Evolutionary conservation across 257 asterid genomes (phyloP), one percentile per base, ranked within the genome.

Genomic region (Capsicum chinense): DNA sequence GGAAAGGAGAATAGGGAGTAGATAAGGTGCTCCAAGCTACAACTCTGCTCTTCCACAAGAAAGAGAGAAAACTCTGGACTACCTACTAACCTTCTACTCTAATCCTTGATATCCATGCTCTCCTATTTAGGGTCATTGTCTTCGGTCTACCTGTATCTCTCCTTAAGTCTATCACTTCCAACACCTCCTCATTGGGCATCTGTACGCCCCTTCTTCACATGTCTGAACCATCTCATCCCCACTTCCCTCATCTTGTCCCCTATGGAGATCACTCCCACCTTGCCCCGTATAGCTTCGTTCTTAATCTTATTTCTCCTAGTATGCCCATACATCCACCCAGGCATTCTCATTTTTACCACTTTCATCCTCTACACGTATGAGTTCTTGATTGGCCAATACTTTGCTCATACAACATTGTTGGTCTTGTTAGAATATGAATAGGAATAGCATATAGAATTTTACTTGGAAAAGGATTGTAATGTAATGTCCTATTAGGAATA

Each of bases 271-370:
- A 11, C 70, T 63, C 0, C 42, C 2, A 63, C 71, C 71, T 64
- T 64, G 71, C 15, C 15, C 71, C 10, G 0, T 0, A 64, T 64
- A 64, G 33, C 47, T 33, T 64, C 2, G 10, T 64, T 33, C 10
- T 17, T 64, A 64, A 64, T 64, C 0, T 7, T 0, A 33, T 64
- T 64, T 64, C 0, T 64, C 44, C 71, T 33, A 33, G 71, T 26
- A 64, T 33, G 3, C 42, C 42, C 16, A 11, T 9, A 10, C 48
- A 33, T 66, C 48, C 73, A 66, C 13, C 10, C 33, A 12, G 33
- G n/a, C 48, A 33, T 66, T 5, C 48, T 66, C 0, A 6, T 12
- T 0, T 66, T 5, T 1, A 0, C 11, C n/a, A 0, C 0, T 33
- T 66, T 13, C 48, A 66, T 66, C 47, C n/a, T 66, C 15, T 33